phyloP scores from a whole-genome alignment of 768 basidiomycete species.

The Cyclocybe aegerita region DNA sequence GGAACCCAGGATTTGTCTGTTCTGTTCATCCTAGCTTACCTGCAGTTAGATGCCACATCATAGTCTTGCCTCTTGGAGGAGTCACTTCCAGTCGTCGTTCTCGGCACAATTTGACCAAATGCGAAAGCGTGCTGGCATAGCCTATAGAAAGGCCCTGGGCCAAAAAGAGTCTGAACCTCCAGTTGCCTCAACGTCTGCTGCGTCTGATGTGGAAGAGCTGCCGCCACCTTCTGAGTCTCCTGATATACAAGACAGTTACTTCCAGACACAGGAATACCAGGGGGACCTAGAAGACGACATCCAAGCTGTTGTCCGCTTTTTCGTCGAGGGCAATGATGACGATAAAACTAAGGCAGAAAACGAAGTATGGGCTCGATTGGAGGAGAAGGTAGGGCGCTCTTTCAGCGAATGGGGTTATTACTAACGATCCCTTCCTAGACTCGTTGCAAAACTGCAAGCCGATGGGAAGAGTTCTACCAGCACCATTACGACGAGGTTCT shows the following conservation, averaged over 20 bases:
- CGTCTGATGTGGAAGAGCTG: constrained; percentile 8
- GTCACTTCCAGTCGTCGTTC: constrained; percentile 31
- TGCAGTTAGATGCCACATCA: constrained; percentile 61
- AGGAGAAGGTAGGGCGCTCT: constrained; percentile 38
- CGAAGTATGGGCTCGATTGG: constrained; percentile 48
- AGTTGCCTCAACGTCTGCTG: not conserved
- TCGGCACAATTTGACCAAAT: constrained; percentile 42
- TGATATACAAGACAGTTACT: not conserved
- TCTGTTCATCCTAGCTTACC: not conserved
- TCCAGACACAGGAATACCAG: too few species aligned
- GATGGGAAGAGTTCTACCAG: constrained; percentile 55
- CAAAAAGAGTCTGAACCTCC: constrained; percentile 14
- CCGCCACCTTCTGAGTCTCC: constrained; percentile 1
- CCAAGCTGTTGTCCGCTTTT: constrained; percentile 52
- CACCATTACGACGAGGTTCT: constrained; percentile 41
- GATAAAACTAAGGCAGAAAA: constrained; percentile 36
- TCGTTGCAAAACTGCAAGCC: constrained; percentile 37
- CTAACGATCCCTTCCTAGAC: constrained; percentile 25
- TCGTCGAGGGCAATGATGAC: constrained; percentile 49
- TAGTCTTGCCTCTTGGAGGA: constrained; percentile 46
- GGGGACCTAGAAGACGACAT: constrained; percentile 39
- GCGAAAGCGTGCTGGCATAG: constrained; percentile 51
- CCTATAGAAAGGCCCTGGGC: constrained; percentile 41
- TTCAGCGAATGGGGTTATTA: not conserved
- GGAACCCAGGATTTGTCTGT: constrained; percentile 1